phyloP scores from a whole-genome alignment of 139 green algal genomes.

The Chlorella sorokiniana region DNA sequence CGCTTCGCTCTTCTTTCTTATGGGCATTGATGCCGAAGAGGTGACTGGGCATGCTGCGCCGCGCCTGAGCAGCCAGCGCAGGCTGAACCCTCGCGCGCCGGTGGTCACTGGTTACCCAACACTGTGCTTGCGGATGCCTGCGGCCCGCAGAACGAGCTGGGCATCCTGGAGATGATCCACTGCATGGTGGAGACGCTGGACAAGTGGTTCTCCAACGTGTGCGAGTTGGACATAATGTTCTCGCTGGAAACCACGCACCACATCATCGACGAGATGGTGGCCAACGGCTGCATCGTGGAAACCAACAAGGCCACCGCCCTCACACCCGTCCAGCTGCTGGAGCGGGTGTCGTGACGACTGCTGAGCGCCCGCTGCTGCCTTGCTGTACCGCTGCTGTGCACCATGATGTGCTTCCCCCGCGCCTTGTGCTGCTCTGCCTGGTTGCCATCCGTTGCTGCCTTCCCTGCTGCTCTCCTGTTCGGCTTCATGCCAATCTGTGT shows the following conservation, averaged over 20 bases:
- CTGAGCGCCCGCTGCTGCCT: no score
- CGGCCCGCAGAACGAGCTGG: slow-evolving; percentile 91
- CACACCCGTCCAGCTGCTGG: slow-evolving; percentile 62
- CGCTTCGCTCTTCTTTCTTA: slow-evolving; percentile 97
- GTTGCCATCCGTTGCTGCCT: no score
- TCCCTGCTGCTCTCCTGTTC: no score
- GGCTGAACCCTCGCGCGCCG: no score
- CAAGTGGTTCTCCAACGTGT: slow-evolving; percentile 84
- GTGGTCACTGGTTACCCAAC: no score
- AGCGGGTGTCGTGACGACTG: not conserved
- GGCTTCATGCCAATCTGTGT: no score
- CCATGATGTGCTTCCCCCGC: no score
- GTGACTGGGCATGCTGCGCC: slow-evolving; percentile 41
- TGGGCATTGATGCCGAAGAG: slow-evolving; percentile 95
- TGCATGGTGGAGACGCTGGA: slow-evolving; percentile 88
- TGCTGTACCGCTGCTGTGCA: no score
- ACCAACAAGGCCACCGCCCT: slow-evolving; percentile 94
- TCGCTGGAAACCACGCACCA: slow-evolving; percentile 94
- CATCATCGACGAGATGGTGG: slow-evolving; percentile 93
- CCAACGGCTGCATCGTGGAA: slow-evolving; percentile 93
- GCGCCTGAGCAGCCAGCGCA: not conserved
- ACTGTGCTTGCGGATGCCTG: not conserved
- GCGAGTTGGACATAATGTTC: slow-evolving; percentile 98
- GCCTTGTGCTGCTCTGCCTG: no score
- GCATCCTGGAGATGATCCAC: slow-evolving; percentile 96